phyloP scores from a whole-genome alignment of 768 basidiomycete genomes.

The Rhodotorula babjevae region DNA sequence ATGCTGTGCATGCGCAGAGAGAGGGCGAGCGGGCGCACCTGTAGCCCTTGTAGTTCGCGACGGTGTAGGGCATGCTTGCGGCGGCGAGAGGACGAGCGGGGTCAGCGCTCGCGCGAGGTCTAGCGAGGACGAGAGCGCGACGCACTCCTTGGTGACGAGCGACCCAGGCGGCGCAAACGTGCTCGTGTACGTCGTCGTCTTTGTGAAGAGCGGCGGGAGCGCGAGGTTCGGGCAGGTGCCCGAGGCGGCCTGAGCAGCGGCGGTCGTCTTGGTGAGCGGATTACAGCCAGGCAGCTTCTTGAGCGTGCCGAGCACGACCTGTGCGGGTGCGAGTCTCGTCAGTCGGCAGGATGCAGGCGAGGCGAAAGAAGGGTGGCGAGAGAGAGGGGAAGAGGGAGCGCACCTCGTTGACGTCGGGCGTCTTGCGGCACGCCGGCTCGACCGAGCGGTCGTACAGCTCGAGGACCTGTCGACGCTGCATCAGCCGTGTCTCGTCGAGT shows the following conservation, averaged over 20 bases:
- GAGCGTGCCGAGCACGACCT: slow-evolving; percentile 7
- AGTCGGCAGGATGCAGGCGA: no score
- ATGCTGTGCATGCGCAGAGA: no score
- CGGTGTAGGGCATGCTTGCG: slow-evolving; percentile 9
- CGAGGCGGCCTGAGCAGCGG: not conserved
- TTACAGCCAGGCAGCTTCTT: slow-evolving; percentile 22
- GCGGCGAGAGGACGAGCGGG: no score
- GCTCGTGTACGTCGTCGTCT: not conserved
- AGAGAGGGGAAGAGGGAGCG: not conserved
- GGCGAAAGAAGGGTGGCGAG: not conserved
- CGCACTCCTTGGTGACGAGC: slow-evolving; percentile 2
- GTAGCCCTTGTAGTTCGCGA: slow-evolving; percentile 1
- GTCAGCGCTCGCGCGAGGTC: not conserved
- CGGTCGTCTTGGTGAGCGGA: slow-evolving; percentile 3
- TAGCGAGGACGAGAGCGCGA: no score
- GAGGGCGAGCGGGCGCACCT: not conserved
- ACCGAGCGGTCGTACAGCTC: slow-evolving; percentile 11
- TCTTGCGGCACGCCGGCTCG: slow-evolving; percentile 2
- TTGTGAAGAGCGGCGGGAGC: not conserved
- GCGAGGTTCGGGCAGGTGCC: not conserved
- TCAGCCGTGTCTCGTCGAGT: not conserved
- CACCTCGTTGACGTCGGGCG: not conserved
- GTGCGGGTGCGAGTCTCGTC: not conserved
- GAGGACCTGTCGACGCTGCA: slow-evolving; percentile 1
- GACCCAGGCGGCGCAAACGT: slow-evolving; percentile 3